Evolutionary conservation across 768 basidiomycete species (phyloP).

Genomic region (Psilocybe subaeruginosa): DNA sequence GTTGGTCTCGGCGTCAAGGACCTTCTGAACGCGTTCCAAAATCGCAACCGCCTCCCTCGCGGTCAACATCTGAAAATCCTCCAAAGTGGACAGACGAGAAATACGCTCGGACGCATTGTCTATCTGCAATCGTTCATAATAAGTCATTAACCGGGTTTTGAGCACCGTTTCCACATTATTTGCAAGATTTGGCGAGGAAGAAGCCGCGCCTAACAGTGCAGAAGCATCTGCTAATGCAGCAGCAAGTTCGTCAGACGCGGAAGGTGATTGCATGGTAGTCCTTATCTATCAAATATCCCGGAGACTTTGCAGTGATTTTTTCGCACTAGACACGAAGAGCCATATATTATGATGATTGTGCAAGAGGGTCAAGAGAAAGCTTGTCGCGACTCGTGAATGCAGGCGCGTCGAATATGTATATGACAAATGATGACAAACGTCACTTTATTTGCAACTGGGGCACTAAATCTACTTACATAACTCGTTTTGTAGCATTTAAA

Average conservation of each 20-base stretch:
- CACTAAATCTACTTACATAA: too few relatives aligned
- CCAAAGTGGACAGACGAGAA: constrained; percentile 21
- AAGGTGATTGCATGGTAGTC: background rate
- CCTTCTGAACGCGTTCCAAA: constrained; percentile 48
- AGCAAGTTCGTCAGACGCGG: constrained; percentile 24
- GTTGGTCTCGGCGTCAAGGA: constrained; percentile 30
- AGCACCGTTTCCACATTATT: constrained; percentile 40
- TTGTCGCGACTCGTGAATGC: background rate
- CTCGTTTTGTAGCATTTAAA: too few relatives aligned
- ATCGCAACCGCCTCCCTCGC: constrained; percentile 57
- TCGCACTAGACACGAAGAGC: background rate
- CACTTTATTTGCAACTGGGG: background rate
- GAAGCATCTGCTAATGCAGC: constrained; percentile 36
- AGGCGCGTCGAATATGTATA: background rate
- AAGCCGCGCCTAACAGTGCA: constrained; percentile 36
- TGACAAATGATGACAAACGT: background rate
- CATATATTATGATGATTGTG: background rate
- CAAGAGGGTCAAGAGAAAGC: background rate
- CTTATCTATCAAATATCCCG: background rate
- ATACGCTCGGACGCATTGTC: constrained; percentile 3
- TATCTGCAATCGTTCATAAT: constrained; percentile 31
- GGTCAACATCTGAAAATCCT: constrained; percentile 53
- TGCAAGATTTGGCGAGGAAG: constrained; percentile 23
- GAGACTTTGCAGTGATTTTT: background rate
- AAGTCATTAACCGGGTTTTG: constrained; percentile 39